Evolutionary conservation across 2,329 filamentous ascomycete genomes (phyloP).

Genomic region (Hypocrella siamensis): DNA sequence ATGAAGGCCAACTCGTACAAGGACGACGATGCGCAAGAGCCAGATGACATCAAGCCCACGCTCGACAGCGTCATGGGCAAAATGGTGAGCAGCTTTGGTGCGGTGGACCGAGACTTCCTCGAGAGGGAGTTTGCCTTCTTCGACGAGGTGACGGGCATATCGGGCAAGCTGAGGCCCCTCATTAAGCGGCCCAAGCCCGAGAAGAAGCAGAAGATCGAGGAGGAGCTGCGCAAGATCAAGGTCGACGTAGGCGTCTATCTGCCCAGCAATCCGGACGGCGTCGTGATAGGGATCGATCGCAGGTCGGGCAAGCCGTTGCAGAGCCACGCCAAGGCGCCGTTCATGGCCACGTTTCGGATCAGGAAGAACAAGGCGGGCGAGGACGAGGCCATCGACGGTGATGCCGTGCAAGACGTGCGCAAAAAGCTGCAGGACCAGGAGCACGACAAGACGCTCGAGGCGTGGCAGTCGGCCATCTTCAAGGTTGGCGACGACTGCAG

Average conservation of each 20-base stretch:
- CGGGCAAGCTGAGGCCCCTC: slow-evolving; percentile 84
- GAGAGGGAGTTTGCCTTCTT: slow-evolving; percentile 97
- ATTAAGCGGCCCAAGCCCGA: slow-evolving; percentile 88
- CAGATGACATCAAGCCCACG: slow-evolving; percentile 83
- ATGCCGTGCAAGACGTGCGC: slow-evolving; percentile 28
- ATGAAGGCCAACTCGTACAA: slow-evolving; percentile 99
- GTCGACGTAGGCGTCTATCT: slow-evolving; percentile 96
- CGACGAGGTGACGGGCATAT: slow-evolving; percentile 87
- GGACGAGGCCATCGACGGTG: not conserved
- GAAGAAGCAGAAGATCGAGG: slow-evolving; percentile 98
- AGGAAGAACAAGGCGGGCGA: slow-evolving; percentile 50
- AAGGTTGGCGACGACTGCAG: slow-evolving; percentile 98
- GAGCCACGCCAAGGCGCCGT: slow-evolving; percentile 95
- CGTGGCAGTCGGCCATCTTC: slow-evolving; percentile 99
- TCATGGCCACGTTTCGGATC: slow-evolving; percentile 97
- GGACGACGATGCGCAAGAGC: slow-evolving; percentile 80
- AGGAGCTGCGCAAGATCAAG: slow-evolving; percentile 92
- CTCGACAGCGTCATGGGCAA: slow-evolving; percentile 79
- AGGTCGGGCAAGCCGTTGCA: slow-evolving; percentile 96
- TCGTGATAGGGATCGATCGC: slow-evolving; percentile 93
- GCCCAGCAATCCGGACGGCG: slow-evolving; percentile 89
- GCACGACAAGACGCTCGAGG: slow-evolving; percentile 55
- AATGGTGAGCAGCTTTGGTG: slow-evolving; percentile 69
- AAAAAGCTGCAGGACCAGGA: slow-evolving; percentile 5
- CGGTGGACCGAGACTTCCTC: slow-evolving; percentile 70